phyloP scores from a whole-genome alignment of 2,329 filamentous ascomycete genomes.

The Ophiostoma quercus region DNA sequence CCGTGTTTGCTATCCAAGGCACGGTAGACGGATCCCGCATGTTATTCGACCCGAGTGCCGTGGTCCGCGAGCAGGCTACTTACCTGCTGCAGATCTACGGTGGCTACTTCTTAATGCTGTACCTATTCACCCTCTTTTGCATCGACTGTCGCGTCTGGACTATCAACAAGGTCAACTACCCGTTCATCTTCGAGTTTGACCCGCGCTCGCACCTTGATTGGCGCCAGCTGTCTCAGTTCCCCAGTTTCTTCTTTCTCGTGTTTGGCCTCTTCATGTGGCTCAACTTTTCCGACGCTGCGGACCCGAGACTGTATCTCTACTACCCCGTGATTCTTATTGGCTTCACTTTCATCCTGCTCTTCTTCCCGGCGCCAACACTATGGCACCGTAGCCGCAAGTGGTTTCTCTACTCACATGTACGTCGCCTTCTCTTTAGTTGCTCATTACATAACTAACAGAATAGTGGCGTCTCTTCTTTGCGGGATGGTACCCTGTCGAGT shows the following conservation, averaged over 20 bases:
- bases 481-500: slow-evolving; percentile 82
- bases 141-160: slow-evolving; percentile 80
- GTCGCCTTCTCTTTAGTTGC: slow-evolving; percentile 35
- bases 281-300: slow-evolving; percentile 70
- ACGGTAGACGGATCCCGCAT: slow-evolving; percentile 56
- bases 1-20: slow-evolving; percentile 62
- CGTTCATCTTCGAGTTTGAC: slow-evolving; percentile 96
- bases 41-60: slow-evolving; percentile 44
- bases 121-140: slow-evolving; percentile 78
- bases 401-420: slow-evolving; percentile 83
- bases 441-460: slow-evolving; percentile 48
- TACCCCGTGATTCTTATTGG: slow-evolving; percentile 78
- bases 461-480: slow-evolving; percentile 67
- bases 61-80: slow-evolving; percentile 49
- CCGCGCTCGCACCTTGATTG: slow-evolving; percentile 80
- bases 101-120: slow-evolving; percentile 80
- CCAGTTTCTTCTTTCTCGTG: slow-evolving; percentile 73
- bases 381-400: slow-evolving; percentile 75
- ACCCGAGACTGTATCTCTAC: slow-evolving; percentile 68
- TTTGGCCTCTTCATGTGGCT: slow-evolving; percentile 80
- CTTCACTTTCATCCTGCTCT: slow-evolving; percentile 61
- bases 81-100: slow-evolving; percentile 86
- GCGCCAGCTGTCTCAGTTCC: slow-evolving; percentile 80
- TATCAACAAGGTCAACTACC: slow-evolving; percentile 83
- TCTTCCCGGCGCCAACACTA: slow-evolving; percentile 68